A percentile compares a stretch with the other conserved stretches of the same genome.
These are phyloP conservation scores for Huntiella savannae DNA, from an alignment of 2,329 filamentous ascomycete species.

Conservation along the genomic window DNA sequence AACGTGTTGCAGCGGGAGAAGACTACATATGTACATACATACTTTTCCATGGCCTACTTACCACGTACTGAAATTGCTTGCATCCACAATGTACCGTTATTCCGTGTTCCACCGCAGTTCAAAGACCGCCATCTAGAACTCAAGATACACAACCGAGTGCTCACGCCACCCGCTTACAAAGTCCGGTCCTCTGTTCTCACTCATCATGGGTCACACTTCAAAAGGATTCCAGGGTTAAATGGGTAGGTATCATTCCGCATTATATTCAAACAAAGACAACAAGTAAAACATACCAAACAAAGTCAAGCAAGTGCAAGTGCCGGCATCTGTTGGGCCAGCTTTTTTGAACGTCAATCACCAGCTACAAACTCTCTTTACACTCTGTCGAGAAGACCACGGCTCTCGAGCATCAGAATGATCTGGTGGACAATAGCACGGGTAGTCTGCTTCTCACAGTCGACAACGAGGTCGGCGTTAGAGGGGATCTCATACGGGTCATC, in stretches of 20 bases:
- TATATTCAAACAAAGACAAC: slow-evolving; percentile 6
- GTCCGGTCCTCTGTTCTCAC: no score
- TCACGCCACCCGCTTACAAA: no score
- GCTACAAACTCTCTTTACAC: slow-evolving; percentile 20
- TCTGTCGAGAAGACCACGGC: slow-evolving; percentile 66
- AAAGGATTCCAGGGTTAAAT: not conserved
- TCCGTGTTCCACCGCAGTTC: no score
- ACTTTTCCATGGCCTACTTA: no score
- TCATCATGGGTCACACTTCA: not conserved
- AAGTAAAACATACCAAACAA: not conserved
- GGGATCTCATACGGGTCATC: slow-evolving; percentile 92
- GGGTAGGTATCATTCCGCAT: slow-evolving; percentile 8
- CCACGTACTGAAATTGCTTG: no score
- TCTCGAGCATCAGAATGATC: slow-evolving; percentile 85
- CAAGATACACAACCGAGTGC: no score
- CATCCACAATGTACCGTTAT: no score
- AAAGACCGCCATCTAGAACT: no score
- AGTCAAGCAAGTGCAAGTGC: slow-evolving; percentile 1
- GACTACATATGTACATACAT: no score
- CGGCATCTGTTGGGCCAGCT: not conserved
- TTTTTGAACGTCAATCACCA: not conserved
- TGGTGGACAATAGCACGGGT: slow-evolving; percentile 91
- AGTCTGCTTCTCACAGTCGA: slow-evolving; percentile 69
- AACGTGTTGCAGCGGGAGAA: no score
- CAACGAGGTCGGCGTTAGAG: slow-evolving; percentile 60